Conservation (phyloP, 2,329 filamentous ascomycete species). For the Fusarium heterosporum region DNA sequence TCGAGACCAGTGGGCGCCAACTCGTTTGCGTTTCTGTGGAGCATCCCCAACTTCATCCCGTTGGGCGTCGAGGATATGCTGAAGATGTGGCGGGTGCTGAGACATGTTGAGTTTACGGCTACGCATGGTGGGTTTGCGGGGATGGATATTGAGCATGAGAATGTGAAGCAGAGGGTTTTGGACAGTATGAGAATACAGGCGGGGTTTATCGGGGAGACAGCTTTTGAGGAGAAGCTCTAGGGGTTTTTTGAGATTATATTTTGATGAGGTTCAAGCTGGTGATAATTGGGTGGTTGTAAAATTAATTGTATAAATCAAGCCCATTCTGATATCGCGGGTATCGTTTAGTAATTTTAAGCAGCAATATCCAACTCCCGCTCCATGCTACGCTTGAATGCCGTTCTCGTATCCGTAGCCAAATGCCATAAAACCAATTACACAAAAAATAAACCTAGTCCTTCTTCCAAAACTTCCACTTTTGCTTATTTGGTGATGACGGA, state of each 20-base stretch:
- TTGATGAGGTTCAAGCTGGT: neutral
- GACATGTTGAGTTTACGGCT: slow-evolving; percentile 69
- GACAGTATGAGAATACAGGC: slow-evolving; percentile 83
- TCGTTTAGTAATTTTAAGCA: slow-evolving; percentile 13
- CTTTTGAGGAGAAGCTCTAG: slow-evolving; percentile 47
- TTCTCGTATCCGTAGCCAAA: neutral
- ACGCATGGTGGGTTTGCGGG: slow-evolving; percentile 76
- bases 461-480: slow-evolving; percentile 49
- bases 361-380: slow-evolving; percentile 17
- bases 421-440: slow-evolving; percentile 6
- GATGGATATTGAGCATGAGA: slow-evolving; percentile 67
- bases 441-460: slow-evolving; percentile 28
- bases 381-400: slow-evolving; percentile 1
- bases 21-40: slow-evolving; percentile 80
- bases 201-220: slow-evolving; percentile 58
- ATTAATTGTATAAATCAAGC: slow-evolving; percentile 4
- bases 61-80: slow-evolving; percentile 71
- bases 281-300: slow-evolving; percentile 3
- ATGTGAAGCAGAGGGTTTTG: slow-evolving; percentile 73
- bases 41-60: slow-evolving; percentile 80
- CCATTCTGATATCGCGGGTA: slow-evolving; percentile 41
- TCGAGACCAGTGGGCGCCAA: slow-evolving; percentile 59
- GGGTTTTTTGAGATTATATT: neutral
- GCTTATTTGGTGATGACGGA: slow-evolving; percentile 31
- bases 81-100: slow-evolving; percentile 77